Base-by-base conservation (phyloP, 2,329 filamentous ascomycete genomes). In the Paramyrothecium roridum region DNA sequence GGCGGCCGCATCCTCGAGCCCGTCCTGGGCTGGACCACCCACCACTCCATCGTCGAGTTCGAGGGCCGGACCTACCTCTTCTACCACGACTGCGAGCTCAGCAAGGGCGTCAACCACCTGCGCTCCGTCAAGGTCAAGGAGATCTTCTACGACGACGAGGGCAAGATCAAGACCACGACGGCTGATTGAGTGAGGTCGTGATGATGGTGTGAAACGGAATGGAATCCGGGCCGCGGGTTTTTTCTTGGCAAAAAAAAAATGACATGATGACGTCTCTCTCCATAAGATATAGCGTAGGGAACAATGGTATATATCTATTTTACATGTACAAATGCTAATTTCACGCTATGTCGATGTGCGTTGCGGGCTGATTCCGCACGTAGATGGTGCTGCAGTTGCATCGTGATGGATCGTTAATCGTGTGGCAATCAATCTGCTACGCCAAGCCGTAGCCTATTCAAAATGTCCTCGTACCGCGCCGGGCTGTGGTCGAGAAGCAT, bases 401-500 rank as follows among this genome's bases (percentile, higher is more conserved):
- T 4, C 26, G 26, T 30, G 6, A 30, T 30, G n/a, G n/a, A 30
- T 30, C 26, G 10, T 21, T 16, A 43, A 13, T 19, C 37, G 16
- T 43, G n/a, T 19, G 16, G 13, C 37, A 45, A 50, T 57, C 48
- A 56, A 48, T 70, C 69, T 52, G 74, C 70, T 20, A 84, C 76
- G 0, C 81, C 81, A 11, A 76, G 60, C 19, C 73, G 71, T 67
- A 92, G 73, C 57, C 83, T 82, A 55, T 83, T 81, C 62, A 93
- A 70, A 56, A 84, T 85, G 56, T 83, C 81, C 70, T 92, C 89
- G 66, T 93, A 93, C 60, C 85, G 79, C 23, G 83, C 87, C 3
- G 89, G 89, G 60, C 84, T 90, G 67, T 93, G 89, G 67, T 93
- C 89, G 56, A 84, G 79, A 70, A 93, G 75, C 87, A 91, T 90